These are phyloP conservation scores for Glycine latifolia DNA, from an alignment of 306 rosid genomes.

Conservation along the genomic window DNA sequence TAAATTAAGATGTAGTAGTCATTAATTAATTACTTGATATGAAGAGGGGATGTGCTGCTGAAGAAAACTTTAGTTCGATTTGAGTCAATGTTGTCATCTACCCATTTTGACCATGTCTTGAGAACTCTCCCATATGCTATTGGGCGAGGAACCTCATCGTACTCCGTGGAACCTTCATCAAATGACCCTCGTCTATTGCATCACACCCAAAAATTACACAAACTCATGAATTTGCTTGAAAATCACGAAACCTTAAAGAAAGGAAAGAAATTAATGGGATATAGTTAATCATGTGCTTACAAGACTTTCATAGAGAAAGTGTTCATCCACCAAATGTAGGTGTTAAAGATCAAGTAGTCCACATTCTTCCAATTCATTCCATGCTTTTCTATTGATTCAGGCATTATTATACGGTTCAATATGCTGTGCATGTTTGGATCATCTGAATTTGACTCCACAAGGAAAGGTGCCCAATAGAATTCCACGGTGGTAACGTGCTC, in stretches of 20 bases:
- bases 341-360: conserved; percentile 86
- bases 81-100: conserved; percentile 73
- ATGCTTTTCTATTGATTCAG: conserved; percentile 89
- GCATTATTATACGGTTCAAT: conserved; percentile 91
- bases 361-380: conserved; percentile 88
- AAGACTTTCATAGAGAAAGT: conserved; percentile 86
- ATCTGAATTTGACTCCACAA: conserved; percentile 98
- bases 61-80: conserved; percentile 83
- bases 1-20: neutral
- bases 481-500: conserved; percentile 84
- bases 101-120: conserved; percentile 91
- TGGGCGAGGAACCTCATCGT: conserved; percentile 80
- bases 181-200: conserved; percentile 83
- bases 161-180: conserved; percentile 84
- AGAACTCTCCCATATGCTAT: conserved; percentile 73
- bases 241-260: conserved; percentile 6
- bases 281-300: conserved; percentile 58
- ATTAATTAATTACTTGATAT: conserved; percentile 84
- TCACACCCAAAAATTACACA: conserved; percentile 21
- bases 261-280: neutral
- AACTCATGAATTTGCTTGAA: conserved; percentile 31
- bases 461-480: conserved; percentile 97
- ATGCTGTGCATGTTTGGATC: conserved; percentile 98
- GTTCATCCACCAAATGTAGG: conserved; percentile 99
- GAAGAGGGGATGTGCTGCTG: conserved; percentile 93